Evolutionary conservation across 352 stramenopile species (phyloP), one percentile per base, ranked within the genome.

Genomic region (Pseudoperonospora humuli): DNA sequence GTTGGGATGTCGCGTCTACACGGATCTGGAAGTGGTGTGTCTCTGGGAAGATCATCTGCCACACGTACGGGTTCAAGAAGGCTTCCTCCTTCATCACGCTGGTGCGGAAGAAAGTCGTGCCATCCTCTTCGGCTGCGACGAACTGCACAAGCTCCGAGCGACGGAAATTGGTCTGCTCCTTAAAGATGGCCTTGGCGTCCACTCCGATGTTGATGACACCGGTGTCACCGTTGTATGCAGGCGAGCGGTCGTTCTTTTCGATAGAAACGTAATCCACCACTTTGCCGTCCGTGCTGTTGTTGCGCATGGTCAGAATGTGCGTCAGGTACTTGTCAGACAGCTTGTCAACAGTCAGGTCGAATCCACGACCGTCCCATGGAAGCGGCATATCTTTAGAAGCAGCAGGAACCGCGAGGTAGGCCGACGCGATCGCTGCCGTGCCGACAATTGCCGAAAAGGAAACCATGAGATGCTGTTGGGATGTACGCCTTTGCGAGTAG

Each of bases 201-300:
- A 42, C 43, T 23, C 5, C 43, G n/a, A 50, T 23, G 23, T 47
- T 75, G 61, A 76, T 75, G 17, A 84, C 67, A 27, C 71, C 71
- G 43, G 66, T 77, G 57, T 86, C 74, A 29, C 51, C 50, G 45
- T 84, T 86, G 59, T 64, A 84, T 33, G 61, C 61, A 8, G 70
- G 64, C 27, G 59, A 73, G 34, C 74, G 74, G 36, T 61, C 74
- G 3, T 55, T 54, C 5, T 54, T 48, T 15, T 58, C 39, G 40
- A 86, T 45, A 11, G 67, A 67, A 4, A 77, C 62, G 56, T 70
- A 86, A 18, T 67, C 57, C 5, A 61, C 53, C 64, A 29, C 20
- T 10, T 32, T 25, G 13, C 19, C 21, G 21, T 48, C 19, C 1
- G 50, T 64, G 35, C 45, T 52, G 39, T 62, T 66, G 49, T 83